phyloP scores from a whole-genome alignment of 345 rosid species.

The Salix brachista region DNA sequence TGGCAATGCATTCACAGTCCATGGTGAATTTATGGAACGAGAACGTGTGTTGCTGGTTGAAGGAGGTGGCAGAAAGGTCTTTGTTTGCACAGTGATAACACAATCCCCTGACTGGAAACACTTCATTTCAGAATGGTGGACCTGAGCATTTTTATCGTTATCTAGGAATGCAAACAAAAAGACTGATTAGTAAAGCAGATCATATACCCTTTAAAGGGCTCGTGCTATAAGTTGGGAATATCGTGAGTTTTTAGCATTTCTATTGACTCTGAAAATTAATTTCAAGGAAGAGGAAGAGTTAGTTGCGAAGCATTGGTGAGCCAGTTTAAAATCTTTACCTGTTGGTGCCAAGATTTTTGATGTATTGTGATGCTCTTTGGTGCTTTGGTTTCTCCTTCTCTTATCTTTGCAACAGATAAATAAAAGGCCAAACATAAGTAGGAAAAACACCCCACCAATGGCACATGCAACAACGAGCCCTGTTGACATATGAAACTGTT shows the following conservation, averaged over 20 bases:
- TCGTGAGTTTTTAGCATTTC: not conserved
- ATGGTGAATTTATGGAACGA: not conserved
- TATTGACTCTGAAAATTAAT: not conserved
- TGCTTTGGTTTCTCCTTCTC: slow-evolving; percentile 14
- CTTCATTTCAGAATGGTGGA: slow-evolving; percentile 9
- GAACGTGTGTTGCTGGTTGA: not conserved
- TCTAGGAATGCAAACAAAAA: not conserved
- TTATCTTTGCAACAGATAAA: slow-evolving; percentile 14
- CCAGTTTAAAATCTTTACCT: slow-evolving; percentile 5
- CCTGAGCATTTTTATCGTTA: not conserved
- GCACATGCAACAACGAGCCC: slow-evolving; percentile 18
- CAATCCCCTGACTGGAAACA: not conserved
- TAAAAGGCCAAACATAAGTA: slow-evolving; percentile 18
- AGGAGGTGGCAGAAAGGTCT: slow-evolving; percentile 8
- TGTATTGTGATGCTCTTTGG: not conserved
- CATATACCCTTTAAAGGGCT: not conserved
- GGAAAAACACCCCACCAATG: slow-evolving; percentile 27
- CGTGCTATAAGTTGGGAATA: not conserved
- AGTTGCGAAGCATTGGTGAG: not conserved
- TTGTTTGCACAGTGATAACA: slow-evolving; percentile 11
- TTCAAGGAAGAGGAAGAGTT: not conserved
- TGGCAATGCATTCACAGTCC: slow-evolving; percentile 1
- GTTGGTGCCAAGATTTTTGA: not conserved
- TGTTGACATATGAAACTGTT: slow-evolving; percentile 9
- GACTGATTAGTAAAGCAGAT: not conserved